Evolutionary conservation across 2,329 filamentous ascomycete species (phyloP), one percentile per base, ranked within the genome.

Genomic region (Epichloe sibirici): DNA sequence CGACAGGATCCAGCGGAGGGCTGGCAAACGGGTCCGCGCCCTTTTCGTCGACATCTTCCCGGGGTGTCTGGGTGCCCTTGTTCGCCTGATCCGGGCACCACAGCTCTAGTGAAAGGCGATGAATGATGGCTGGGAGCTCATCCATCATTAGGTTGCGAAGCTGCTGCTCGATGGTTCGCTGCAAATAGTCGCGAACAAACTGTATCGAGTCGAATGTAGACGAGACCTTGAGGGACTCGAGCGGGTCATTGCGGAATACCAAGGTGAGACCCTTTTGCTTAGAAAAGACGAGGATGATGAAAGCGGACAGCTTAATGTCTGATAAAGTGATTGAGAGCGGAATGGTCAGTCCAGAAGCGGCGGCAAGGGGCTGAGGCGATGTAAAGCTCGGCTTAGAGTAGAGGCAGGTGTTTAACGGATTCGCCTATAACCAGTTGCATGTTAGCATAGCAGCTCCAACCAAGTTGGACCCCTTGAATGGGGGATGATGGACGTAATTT

Each of bases 201-300:
- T 93, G 91, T 63, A 98, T 98, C 12, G 91, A 95, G 72, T 98
- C 93, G 69, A 98, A 98, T 45, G 93, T 98, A 59, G 91, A 97
- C 1, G 91, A 97, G 59, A 98, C 93, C 73, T 96, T 97, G 63
- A 98, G 82, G 4, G 91, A 96, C 67, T 98, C 93, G 56, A 98
- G 82, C 4, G 93, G 93, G 66, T 98, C 93, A 78, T 98, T 97
- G 62, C 93, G 85, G 68, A 98, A 98, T 45, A 98, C 93, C 47
- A 98, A 77, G 1, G 93, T 98, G 53, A 98, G 78, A 21, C 93
- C 93, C 66, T 98, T 98, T 71, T 95, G 90, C 66, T 90, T 91
- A 3, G 91, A 97, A 67, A 98, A 98, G 56, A 98, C 93, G 48
- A 98, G 71, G 54, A 98, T 96, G 60, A 98, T 94, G 67, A 98